Evolutionary conservation across 2,329 filamentous ascomycete genomes (phyloP), one percentile per base, ranked within the genome.

Genomic region (Colletotrichum horii): DNA sequence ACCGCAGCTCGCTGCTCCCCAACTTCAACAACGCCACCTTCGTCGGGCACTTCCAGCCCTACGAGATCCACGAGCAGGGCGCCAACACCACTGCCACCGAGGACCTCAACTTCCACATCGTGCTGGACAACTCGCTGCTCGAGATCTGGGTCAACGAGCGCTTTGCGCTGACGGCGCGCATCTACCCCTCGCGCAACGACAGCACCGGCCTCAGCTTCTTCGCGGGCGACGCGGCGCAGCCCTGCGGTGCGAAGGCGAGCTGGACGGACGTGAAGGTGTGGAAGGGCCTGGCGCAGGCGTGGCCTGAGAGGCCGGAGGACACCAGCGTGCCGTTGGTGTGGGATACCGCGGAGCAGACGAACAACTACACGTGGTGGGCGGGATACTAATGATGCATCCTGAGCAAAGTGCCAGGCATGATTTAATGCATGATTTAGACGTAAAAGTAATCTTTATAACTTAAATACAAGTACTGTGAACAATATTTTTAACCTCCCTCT

Each of bases 121-220:
- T 78, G 0, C 64, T 78, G 3, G 76, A 78, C 65, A 66, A 67
- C 48, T 78, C 76, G 3, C 68, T 78, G 64, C 68, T 78, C 48
- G 75, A 78, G 71, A 68, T 78, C 66, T 78, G 75, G 75, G 71
- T 77, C 22, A 78, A 78, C 36, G 76, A 78, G 61, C 75, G 76
- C 36, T 78, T 78, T 22, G 69, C 75, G 16, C 61, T 78, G 4
- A 77, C 76, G 32, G 70, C 76, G 15, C 75, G 76, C 48, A 77
- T 78, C 22, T 78, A 78, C 66, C 76, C 76, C 9, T 76, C 76
- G 30, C 74, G 74, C 43, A 76, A 70, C 56, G 76, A 77, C 62
- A 77, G 76, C 65, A 77, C 76, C 4, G 76, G 74, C 3, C 62
- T 77, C 8, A 70, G 74, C 64, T 76, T 77, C 67, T 77, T 77